These are phyloP conservation scores for Beauveria australis DNA, from an alignment of 2,329 filamentous ascomycete species.

Conservation along the genomic window DNA sequence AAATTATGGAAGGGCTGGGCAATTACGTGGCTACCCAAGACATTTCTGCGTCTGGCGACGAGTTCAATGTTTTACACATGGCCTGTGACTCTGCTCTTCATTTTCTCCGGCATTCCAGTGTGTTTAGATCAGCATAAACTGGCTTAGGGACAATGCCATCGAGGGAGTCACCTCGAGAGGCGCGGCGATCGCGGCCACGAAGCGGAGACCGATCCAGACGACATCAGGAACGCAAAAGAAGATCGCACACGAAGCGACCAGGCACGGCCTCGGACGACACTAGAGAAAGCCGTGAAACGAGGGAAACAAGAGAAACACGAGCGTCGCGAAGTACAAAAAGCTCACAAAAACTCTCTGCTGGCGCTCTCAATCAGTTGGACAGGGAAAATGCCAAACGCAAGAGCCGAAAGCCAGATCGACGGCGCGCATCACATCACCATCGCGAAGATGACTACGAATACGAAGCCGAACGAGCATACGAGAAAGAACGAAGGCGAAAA, in stretches of 20 bases:
- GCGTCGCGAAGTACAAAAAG: conserved; percentile 7
- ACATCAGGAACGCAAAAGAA: conserved; percentile 29
- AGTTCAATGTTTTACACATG: neutral
- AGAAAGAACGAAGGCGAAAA: conserved; percentile 27
- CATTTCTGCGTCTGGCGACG: neutral
- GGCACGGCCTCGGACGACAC: conserved; percentile 27
- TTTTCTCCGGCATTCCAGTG: conserved; percentile 19
- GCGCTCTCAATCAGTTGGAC: conserved; percentile 59
- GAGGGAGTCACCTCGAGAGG: conserved; percentile 24
- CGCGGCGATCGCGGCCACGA: conserved; percentile 21
- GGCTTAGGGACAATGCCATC: conserved; percentile 25
- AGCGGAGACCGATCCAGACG: conserved; percentile 23
- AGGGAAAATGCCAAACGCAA: conserved; percentile 43
- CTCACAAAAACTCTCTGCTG: conserved; percentile 32
- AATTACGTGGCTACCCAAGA: conserved; percentile 10
- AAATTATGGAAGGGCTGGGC: neutral
- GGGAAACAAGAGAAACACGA: conserved; percentile 6
- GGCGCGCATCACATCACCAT: conserved; percentile 16
- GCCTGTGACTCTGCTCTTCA: neutral
- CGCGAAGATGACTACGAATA: conserved; percentile 10
- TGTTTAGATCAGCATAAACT: conserved; percentile 10
- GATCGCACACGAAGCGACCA: conserved; percentile 24
- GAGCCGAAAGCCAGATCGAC: conserved; percentile 38
- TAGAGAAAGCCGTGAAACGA: conserved; percentile 13
- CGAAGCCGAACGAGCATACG: conserved; percentile 12